These are phyloP conservation scores for Zoysia pacifica DNA, from an alignment of 176 grass and related monocot genomes.

Conservation along the genomic window DNA sequence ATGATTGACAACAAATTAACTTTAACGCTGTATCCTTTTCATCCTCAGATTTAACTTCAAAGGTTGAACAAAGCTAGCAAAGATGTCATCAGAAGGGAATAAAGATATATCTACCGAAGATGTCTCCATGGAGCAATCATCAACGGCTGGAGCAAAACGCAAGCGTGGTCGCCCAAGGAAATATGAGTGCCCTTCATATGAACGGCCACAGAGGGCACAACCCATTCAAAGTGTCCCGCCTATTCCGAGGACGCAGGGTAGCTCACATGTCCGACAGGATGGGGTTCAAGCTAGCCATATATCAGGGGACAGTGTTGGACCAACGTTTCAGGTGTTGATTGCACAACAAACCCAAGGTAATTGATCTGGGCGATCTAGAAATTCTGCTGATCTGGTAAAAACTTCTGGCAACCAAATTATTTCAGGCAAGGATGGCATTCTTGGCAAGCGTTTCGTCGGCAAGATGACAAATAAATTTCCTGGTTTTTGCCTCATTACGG, in stretches of 20 bases:
- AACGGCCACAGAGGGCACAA: conserved; percentile 39
- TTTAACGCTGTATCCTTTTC: background rate
- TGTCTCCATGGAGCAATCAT: conserved; percentile 17
- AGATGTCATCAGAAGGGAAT: conserved; percentile 48
- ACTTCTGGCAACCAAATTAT: conserved; percentile 24
- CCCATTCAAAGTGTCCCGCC: conserved; percentile 46
- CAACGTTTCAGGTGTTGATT: conserved; percentile 17
- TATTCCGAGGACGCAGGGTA: conserved; percentile 34
- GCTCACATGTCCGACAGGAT: conserved; percentile 30
- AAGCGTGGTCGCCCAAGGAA: conserved; percentile 63
- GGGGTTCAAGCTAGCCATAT: conserved; percentile 18
- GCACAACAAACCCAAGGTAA: conserved; percentile 27
- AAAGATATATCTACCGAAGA: conserved; percentile 30
- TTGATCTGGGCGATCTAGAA: conserved; percentile 10
- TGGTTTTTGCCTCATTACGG: conserved; percentile 55
- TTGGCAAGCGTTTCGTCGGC: conserved; percentile 53
- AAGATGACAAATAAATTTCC: conserved; percentile 44
- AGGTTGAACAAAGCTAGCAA: background rate
- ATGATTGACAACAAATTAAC: background rate
- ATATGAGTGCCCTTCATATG: conserved; percentile 25
- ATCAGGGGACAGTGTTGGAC: conserved; percentile 20
- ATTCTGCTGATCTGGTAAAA: conserved; percentile 16
- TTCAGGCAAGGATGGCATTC: conserved; percentile 38
- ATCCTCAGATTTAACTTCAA: conserved; percentile 10
- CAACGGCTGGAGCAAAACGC: conserved; percentile 40